Conservation (phyloP, 495 filamentous ascomycete species). For the Penicilliopsis zonata region DNA sequence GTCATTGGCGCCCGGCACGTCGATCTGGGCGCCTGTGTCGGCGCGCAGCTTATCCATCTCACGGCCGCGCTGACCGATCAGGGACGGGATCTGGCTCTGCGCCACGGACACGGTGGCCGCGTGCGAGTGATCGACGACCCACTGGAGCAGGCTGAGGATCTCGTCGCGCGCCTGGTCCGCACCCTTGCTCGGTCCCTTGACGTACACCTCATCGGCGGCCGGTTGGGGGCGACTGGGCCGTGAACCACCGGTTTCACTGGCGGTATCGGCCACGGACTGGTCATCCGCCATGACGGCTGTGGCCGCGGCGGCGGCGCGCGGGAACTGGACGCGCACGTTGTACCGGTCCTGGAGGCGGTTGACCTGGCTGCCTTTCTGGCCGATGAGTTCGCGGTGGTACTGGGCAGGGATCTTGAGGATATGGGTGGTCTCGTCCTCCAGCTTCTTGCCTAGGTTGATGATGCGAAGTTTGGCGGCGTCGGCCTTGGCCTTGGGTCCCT, state of each 20-base stretch:
- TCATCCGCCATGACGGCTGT: slow-evolving; percentile 53
- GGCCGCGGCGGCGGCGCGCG: slow-evolving; percentile 43
- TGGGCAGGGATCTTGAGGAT: slow-evolving; percentile 78
- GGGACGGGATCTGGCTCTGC: slow-evolving; percentile 71
- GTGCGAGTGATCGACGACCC: slow-evolving; percentile 72
- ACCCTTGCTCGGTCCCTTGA: slow-evolving; percentile 82
- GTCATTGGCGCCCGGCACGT: slow-evolving; percentile 63
- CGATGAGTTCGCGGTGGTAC: slow-evolving; percentile 68
- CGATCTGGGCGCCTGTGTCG: slow-evolving; percentile 72
- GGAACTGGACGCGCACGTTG: slow-evolving; percentile 89
- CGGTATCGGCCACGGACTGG: slow-evolving; percentile 52
- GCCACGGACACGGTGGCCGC: slow-evolving; percentile 71
- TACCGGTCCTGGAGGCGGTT: slow-evolving; percentile 71
- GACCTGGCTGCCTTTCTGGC: slow-evolving; percentile 51
- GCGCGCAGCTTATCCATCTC: slow-evolving; percentile 85
- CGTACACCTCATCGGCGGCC: slow-evolving; percentile 75
- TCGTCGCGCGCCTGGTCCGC: slow-evolving; percentile 86
- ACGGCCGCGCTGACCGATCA: slow-evolving; percentile 81
- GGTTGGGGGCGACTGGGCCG: slow-evolving; percentile 56
- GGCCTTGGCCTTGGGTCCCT: slow-evolving; percentile 66
- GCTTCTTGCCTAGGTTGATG: slow-evolving; percentile 56
- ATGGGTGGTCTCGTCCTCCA: slow-evolving; percentile 80
- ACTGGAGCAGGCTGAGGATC: slow-evolving; percentile 74
- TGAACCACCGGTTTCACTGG: slow-evolving; percentile 52
- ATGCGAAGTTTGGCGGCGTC: slow-evolving; percentile 74